phyloP scores from a whole-genome alignment of 1,284 basidiomycete genomes.

The Melampsora allii-populina region DNA sequence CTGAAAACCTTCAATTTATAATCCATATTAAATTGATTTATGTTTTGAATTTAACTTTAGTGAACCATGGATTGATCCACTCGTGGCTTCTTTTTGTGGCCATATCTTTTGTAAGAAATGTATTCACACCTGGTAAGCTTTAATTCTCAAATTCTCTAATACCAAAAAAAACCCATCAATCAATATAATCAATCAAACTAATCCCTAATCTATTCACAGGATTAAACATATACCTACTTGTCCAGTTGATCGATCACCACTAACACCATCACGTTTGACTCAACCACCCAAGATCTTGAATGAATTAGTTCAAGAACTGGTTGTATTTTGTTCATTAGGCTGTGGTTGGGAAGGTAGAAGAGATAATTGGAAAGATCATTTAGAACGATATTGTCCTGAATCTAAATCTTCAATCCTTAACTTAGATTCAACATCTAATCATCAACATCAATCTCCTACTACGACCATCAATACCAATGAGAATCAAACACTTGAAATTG shows the following conservation, averaged over 20 bases:
- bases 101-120: slow-evolving; percentile 37
- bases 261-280: slow-evolving; percentile 8
- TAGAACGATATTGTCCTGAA: slow-evolving; percentile 23
- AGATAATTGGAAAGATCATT: slow-evolving; percentile 29
- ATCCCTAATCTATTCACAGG: not conserved
- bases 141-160: not conserved
- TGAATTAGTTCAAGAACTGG: slow-evolving; percentile 28
- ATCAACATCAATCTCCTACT: not conserved
- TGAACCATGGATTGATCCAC: slow-evolving; percentile 37
- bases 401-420: not conserved
- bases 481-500: not conserved
- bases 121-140: slow-evolving; percentile 36
- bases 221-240: slow-evolving; percentile 33
- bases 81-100: slow-evolving; percentile 26
- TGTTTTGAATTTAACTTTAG: not conserved
- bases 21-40: not conserved
- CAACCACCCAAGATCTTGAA: slow-evolving; percentile 16
- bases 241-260: slow-evolving; percentile 32
- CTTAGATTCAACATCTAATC: not conserved
- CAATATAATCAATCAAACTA: not conserved
- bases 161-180: not conserved
- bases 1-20: not conserved
- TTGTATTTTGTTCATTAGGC: slow-evolving; percentile 26
- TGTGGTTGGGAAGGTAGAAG: slow-evolving; percentile 32
- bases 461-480: not conserved